Percentiles rank a stretch among this genome's conserved stretches.
phyloP scores from a whole-genome alignment of 2,329 filamentous ascomycete species.

The Aspergillus sp. region DNA sequence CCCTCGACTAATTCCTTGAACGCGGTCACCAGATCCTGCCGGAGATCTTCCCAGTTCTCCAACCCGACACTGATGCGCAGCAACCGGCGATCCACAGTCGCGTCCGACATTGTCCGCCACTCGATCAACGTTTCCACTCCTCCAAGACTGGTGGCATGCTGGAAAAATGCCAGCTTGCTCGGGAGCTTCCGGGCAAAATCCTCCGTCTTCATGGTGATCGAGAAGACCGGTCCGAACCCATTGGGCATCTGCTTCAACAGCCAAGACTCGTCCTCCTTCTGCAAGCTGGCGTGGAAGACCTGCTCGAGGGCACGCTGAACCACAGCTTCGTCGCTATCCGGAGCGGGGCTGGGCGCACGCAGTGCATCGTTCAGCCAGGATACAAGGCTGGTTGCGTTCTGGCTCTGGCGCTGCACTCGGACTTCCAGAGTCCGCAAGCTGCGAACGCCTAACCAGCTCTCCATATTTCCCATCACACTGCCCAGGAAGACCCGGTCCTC shows the following conservation, averaged over 20 bases:
- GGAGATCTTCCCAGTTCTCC: slow-evolving; percentile 83
- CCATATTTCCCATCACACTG: slow-evolving; percentile 81
- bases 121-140: slow-evolving; percentile 96
- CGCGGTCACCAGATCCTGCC: slow-evolving; percentile 69
- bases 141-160: slow-evolving; percentile 91
- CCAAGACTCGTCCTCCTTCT: slow-evolving; percentile 70
- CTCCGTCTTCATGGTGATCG: slow-evolving; percentile 65
- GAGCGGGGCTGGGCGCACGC: slow-evolving; percentile 36
- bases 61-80: slow-evolving; percentile 83
- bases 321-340: slow-evolving; percentile 44
- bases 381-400: slow-evolving; percentile 69
- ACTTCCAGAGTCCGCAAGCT: slow-evolving; percentile 84
- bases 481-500: slow-evolving; percentile 76
- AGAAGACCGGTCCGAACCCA: slow-evolving; percentile 87
- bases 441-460: slow-evolving; percentile 88
- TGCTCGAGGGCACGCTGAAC: slow-evolving; percentile 59
- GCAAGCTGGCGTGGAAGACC: slow-evolving; percentile 77
- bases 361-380: slow-evolving; percentile 65
- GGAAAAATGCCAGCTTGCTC: slow-evolving; percentile 77
- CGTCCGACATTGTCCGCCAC: slow-evolving; percentile 90
- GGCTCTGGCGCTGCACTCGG: slow-evolving; percentile 74
- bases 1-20: slow-evolving; percentile 57
- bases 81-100: slow-evolving; percentile 68
- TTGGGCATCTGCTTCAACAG: slow-evolving; percentile 83
- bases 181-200: slow-evolving; percentile 69